A percentile compares a stretch with the other conserved stretches of the same genome.
phyloP scores from a whole-genome alignment of 306 rosid genomes.

The Cucurbita pepo region DNA sequence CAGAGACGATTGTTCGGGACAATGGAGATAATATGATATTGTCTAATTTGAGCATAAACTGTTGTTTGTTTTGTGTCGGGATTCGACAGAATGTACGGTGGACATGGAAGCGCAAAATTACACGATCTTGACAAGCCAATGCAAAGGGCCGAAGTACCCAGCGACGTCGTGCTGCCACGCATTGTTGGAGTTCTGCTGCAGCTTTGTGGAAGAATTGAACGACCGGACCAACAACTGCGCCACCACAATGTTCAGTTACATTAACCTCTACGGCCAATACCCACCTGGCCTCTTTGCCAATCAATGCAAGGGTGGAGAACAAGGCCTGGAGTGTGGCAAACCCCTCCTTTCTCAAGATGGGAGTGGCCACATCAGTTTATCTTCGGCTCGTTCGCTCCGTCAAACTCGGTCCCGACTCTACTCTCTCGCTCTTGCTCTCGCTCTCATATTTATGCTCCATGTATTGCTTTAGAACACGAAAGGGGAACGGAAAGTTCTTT shows the following conservation, averaged over 20 bases:
- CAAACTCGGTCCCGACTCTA: not conserved
- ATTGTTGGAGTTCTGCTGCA: slow-evolving; percentile 74
- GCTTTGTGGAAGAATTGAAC: slow-evolving; percentile 19
- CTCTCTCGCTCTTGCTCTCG: not conserved
- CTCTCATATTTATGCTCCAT: not conserved
- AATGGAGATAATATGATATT: no score
- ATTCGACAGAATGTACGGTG: slow-evolving; percentile 12
- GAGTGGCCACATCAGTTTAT: not conserved
- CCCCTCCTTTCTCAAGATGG: not conserved
- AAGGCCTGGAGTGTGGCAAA: slow-evolving; percentile 44
- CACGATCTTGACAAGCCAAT: slow-evolving; percentile 67
- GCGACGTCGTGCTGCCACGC: slow-evolving; percentile 51
- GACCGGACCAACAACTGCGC: slow-evolving; percentile 45
- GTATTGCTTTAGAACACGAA: not conserved
- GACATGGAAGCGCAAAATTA: slow-evolving; percentile 62
- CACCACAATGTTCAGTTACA: slow-evolving; percentile 76
- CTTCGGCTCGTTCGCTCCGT: slow-evolving; percentile 9
- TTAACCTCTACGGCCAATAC: slow-evolving; percentile 66
- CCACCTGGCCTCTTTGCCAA: slow-evolving; percentile 81
- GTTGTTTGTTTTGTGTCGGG: no score
- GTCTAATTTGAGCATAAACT: no score
- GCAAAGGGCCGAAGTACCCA: slow-evolving; percentile 83
- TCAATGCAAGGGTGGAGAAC: slow-evolving; percentile 43
- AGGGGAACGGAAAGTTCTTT: not conserved
- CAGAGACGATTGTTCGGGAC: no score